A percentile compares a stretch with the other conserved stretches of the same genome.
Conservation (phyloP, 2,329 filamentous ascomycete genomes). For the Teratosphaeria epicoccoides region DNA sequence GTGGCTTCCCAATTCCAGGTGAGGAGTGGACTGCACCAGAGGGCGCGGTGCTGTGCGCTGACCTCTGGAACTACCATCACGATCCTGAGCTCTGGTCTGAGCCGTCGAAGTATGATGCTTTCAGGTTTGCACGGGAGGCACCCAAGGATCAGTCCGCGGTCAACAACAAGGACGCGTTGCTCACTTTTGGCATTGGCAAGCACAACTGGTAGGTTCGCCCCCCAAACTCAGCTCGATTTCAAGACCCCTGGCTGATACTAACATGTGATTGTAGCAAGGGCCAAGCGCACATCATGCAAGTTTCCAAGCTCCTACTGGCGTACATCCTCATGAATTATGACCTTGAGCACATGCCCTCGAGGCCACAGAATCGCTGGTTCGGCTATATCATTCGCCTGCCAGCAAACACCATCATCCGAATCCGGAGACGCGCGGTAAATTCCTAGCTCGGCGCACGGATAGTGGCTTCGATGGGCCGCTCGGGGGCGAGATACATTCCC, state of each 20-base stretch:
- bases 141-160: slow-evolving; percentile 16
- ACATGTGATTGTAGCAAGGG: no score
- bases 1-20: slow-evolving; percentile 20
- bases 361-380: neutral
- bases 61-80: slow-evolving; percentile 11
- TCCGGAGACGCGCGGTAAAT: no score
- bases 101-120: slow-evolving; percentile 21
- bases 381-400: no score
- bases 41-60: slow-evolving; percentile 8
- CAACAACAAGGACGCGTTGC: slow-evolving; percentile 19
- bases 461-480: no score
- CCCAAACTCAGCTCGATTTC: no score
- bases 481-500: no score
- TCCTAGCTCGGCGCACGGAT: no score
- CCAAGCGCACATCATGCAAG: slow-evolving; percentile 27
- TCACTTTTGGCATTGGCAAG: slow-evolving; percentile 22
- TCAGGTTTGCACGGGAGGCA: slow-evolving; percentile 19
- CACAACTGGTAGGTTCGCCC: no score
- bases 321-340: slow-evolving; percentile 29
- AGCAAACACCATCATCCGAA: no score
- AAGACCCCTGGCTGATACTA: no score
- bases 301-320: slow-evolving; percentile 29
- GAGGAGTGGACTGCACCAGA: slow-evolving; percentile 13
- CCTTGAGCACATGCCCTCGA: slow-evolving; percentile 12
- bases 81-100: slow-evolving; percentile 22